These are phyloP conservation scores for Euphorbia peplus DNA, from an alignment of 345 rosid species.

Conservation along the genomic window DNA sequence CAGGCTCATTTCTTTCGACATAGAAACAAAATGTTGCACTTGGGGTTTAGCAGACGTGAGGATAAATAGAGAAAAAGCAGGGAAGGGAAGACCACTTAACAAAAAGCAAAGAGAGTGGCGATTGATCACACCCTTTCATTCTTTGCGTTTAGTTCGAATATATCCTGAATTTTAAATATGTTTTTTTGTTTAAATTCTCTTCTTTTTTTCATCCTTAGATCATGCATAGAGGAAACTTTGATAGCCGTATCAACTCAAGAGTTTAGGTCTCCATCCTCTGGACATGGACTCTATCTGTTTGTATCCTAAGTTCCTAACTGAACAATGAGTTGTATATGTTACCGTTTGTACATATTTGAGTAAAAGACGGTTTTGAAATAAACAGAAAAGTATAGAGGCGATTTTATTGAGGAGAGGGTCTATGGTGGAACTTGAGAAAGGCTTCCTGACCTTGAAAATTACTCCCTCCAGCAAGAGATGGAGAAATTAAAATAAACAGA, in stretches of 20 bases:
- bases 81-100: constrained; percentile 88
- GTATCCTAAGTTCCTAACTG: too few species aligned
- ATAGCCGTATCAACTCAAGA: not conserved
- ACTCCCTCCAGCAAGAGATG: not conserved
- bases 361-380: not conserved
- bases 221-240: constrained; percentile 2
- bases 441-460: not conserved
- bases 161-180: constrained; percentile 43
- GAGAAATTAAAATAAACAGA: not conserved
- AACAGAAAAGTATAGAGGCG: not conserved
- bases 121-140: constrained; percentile 55
- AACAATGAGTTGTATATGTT: not conserved
- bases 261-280: not conserved
- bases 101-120: constrained; percentile 89
- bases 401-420: not conserved
- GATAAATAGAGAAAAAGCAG: constrained; percentile 77
- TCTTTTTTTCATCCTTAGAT: not conserved
- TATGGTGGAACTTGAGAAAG: not conserved
- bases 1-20: constrained; percentile 60
- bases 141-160: constrained; percentile 55
- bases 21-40: constrained; percentile 50
- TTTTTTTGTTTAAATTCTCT: not conserved
- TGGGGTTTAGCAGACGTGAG: constrained; percentile 87
- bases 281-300: too few species aligned
- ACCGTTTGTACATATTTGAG: constrained; percentile 5